These are phyloP conservation scores for Yarrowia galli DNA, from an alignment of 1,139 yeast species.

Conservation along the genomic window DNA sequence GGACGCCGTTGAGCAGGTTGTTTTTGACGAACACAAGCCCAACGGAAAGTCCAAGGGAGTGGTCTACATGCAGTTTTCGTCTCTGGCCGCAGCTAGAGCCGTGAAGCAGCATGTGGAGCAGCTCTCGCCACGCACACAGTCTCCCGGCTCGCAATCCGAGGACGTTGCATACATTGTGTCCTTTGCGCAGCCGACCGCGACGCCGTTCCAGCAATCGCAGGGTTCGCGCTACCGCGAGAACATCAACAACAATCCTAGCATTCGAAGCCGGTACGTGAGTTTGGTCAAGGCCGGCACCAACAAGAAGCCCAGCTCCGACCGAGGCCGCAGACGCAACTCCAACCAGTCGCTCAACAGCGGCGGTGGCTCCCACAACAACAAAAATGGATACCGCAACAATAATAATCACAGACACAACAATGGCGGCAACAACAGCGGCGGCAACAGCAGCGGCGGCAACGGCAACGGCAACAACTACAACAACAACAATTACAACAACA, in stretches of 20 bases:
- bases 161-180: conserved; percentile 28
- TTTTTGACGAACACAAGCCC: conserved; percentile 50
- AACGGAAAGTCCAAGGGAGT: conserved; percentile 50
- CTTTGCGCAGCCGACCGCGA: conserved; percentile 8
- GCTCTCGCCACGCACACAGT: conserved; percentile 34
- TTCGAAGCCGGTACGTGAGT: conserved; percentile 4
- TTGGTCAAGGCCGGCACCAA: conserved; percentile 25
- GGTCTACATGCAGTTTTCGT: conserved; percentile 43
- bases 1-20: conserved; percentile 44
- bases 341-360: not conserved
- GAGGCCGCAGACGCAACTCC: not conserved
- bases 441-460: not conserved
- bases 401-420: not conserved
- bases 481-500: conserved; percentile 12
- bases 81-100: conserved; percentile 41
- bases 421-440: not conserved
- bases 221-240: conserved; percentile 23
- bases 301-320: conserved; percentile 8
- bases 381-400: not conserved
- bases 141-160: conserved; percentile 20
- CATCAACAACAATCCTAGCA: conserved; percentile 33
- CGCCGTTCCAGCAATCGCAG: conserved; percentile 21
- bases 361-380: not conserved
- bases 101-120: conserved; percentile 40
- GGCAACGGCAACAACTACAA: not conserved